Evolutionary conservation across 208 protist species (phyloP), one percentile per base, ranked within the genome.

Genomic region (Trypanosoma caninum): DNA sequence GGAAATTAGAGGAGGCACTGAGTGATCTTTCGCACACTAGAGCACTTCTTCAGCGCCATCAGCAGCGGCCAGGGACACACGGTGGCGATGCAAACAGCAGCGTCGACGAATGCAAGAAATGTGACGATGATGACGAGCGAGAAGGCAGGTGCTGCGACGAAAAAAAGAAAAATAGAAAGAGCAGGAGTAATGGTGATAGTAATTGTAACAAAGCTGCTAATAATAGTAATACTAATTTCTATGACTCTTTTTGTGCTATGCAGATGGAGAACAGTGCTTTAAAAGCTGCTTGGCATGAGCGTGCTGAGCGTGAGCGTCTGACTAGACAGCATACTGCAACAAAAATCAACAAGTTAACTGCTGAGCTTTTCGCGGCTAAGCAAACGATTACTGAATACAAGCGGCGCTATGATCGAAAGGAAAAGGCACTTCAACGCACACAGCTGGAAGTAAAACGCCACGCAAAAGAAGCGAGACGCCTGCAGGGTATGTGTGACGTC

Each of bases 1-100:
- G 70, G 23, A 68, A 69, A 13, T 23, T 50, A 16, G 60, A 74
- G 31, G 46, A 53, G 20, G 34, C 66, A 45, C 60, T 74, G 14
- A 71, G 57, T 30, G 60, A 71, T 11, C 31, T 60, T 33, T 56
- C 44, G 18, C 53, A 30, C n/a, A 35, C 44, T 20, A 47, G 34
- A 38, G 44, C 41, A 9, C 28, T 38, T 3, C 44, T 69, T 10
- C 53, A 46, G 18, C 46, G 59, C 20, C 46, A 51, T 6, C 59
- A 71, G 30, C 34, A 66, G 34, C 69, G 65, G 35, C 62, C 68
- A 14, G n/a, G 42, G 40, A 6, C 27, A 58, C 34, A 56, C 51
- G n/a, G n/a, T 46, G 16, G 37, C 47, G 10, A 28, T 27, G 34
- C 31, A 25, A 8, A 6, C 44, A 30, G 56, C 30, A 16, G 58